Conservation (phyloP, 2,329 filamentous ascomycete species). For the Pseudocercospora musae region DNA sequence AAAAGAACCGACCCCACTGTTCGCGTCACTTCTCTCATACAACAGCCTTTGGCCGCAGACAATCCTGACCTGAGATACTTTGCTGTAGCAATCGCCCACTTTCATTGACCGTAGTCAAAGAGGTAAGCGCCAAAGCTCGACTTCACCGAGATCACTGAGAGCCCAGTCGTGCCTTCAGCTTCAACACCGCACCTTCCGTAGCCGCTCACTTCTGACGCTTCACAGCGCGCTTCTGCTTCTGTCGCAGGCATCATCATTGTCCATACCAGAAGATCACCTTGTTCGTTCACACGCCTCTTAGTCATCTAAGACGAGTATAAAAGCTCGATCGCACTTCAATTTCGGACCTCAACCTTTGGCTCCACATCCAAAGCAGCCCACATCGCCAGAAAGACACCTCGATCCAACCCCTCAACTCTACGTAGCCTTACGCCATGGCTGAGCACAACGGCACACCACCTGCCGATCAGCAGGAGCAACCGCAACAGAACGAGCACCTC, state of each 20-base stretch:
- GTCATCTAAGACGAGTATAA: constrained; percentile 20
- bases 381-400: constrained; percentile 1
- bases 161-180: neutral
- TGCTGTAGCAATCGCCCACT: neutral
- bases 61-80: neutral
- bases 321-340: constrained; percentile 13
- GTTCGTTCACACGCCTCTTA: constrained; percentile 12
- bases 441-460: constrained; percentile 37
- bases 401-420: constrained; percentile 36
- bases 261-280: constrained; percentile 1
- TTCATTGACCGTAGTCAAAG: neutral
- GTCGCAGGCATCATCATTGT: constrained; percentile 7
- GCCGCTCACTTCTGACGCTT: constrained; percentile 9
- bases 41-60: neutral
- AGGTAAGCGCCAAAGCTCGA: neutral
- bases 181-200: constrained; percentile 3
- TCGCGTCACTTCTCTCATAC: neutral
- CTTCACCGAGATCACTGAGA: too few species aligned
- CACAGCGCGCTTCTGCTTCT: constrained; percentile 12
- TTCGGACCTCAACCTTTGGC: constrained; percentile 3
- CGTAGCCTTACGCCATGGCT: constrained; percentile 51
- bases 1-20: neutral
- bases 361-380: constrained; percentile 8
- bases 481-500: constrained; percentile 66
- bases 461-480: constrained; percentile 42